phyloP scores from a whole-genome alignment of 2,329 filamentous ascomycete genomes.

The Cryoendolithus antarcticus region DNA sequence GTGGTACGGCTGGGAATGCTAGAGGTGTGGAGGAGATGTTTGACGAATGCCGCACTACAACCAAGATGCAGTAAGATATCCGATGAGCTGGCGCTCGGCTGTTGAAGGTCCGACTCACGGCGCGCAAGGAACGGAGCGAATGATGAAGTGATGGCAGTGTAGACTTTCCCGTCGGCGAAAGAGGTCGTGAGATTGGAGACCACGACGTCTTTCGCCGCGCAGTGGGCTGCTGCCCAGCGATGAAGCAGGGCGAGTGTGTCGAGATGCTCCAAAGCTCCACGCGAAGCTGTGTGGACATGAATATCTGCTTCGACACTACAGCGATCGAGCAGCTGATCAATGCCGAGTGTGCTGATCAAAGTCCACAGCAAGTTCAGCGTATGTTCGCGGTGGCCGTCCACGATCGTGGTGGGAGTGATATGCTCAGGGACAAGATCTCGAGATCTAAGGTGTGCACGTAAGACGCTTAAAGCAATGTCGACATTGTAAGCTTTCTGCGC shows the following conservation, averaged over 20 bases:
- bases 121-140: constrained; percentile 37
- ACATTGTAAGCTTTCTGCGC: constrained; percentile 49
- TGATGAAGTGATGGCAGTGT: constrained; percentile 44
- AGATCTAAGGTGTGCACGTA: constrained; percentile 33
- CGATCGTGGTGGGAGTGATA: constrained; percentile 45
- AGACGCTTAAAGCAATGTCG: constrained; percentile 42
- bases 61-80: constrained; percentile 16
- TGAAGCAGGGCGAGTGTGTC: constrained; percentile 29
- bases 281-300: not conserved
- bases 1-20: constrained; percentile 42
- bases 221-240: constrained; percentile 43
- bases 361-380: constrained; percentile 50
- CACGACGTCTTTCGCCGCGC: constrained; percentile 31
- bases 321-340: constrained; percentile 44
- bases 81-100: constrained; percentile 1
- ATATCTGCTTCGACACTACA: constrained; percentile 39
- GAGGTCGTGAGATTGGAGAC: constrained; percentile 46
- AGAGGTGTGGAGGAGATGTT: constrained; percentile 27
- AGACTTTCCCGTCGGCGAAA: constrained; percentile 43
- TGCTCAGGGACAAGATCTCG: constrained; percentile 28
- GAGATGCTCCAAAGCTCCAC: not conserved
- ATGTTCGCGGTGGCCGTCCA: constrained; percentile 53
- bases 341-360: constrained; percentile 45
- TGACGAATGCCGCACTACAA: constrained; percentile 33
- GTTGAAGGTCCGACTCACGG: constrained; percentile 2